Evolutionary conservation across 257 asterid species (phyloP).

Genomic region (Rhazya stricta): DNA sequence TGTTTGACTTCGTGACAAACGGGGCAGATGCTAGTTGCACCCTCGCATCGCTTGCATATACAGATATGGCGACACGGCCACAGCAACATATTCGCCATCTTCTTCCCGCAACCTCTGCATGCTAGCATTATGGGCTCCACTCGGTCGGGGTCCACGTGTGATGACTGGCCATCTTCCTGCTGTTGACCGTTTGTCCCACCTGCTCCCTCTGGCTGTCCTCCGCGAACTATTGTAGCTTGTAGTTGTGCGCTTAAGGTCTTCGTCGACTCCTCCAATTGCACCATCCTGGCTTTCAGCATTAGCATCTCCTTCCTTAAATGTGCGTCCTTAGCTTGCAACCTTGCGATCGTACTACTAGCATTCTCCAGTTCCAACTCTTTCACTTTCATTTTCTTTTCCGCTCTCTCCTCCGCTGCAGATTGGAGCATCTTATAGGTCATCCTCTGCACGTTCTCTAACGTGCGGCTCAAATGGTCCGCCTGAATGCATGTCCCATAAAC

Average conservation of each 20-base stretch:
- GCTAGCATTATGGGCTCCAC: slow-evolving; percentile 22
- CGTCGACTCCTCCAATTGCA: slow-evolving; percentile 16
- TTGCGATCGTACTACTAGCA: not conserved
- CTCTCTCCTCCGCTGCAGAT: slow-evolving; percentile 18
- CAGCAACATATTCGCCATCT: slow-evolving; percentile 37
- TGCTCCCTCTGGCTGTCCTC: not conserved
- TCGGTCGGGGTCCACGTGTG: slow-evolving; percentile 21
- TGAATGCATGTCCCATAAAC: slow-evolving; percentile 10
- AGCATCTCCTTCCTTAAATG: slow-evolving; percentile 6
- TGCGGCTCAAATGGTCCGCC: slow-evolving; percentile 27
- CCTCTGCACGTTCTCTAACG: slow-evolving; percentile 8
- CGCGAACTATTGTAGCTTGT: not conserved
- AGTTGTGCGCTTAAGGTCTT: not conserved
- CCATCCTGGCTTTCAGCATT: not conserved
- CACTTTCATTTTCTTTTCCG: slow-evolving; percentile 24
- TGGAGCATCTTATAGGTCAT: slow-evolving; percentile 5
- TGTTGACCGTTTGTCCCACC: not conserved
- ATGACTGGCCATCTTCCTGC: slow-evolving; percentile 30
- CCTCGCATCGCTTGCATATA: slow-evolving; percentile 34
- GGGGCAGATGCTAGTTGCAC: slow-evolving; percentile 29
- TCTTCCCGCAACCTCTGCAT: slow-evolving; percentile 33
- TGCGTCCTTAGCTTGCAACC: not conserved
- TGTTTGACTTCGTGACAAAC: slow-evolving; percentile 24
- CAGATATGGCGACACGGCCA: slow-evolving; percentile 60
- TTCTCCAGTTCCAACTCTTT: slow-evolving; percentile 12